Conservation (phyloP, 2,329 filamentous ascomycete species). For the Diaporthe citrichinensis region DNA sequence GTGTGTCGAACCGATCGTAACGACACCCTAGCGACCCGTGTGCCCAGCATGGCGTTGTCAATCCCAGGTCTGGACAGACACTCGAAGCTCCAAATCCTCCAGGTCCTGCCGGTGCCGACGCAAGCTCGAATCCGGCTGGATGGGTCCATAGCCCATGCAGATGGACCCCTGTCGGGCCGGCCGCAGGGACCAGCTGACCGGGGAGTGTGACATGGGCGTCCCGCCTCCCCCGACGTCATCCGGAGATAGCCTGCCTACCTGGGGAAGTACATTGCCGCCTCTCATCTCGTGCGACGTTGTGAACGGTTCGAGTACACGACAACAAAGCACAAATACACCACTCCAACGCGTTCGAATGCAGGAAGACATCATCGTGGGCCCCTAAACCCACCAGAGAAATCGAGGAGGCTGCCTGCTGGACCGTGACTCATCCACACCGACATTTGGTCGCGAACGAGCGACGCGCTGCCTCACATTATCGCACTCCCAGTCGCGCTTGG, state of each 20-base stretch:
- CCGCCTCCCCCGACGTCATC: slow-evolving; percentile 32
- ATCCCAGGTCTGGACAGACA: not conserved
- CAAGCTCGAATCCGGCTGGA: slow-evolving; percentile 23
- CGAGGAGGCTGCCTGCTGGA: slow-evolving; percentile 23
- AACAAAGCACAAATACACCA: not conserved
- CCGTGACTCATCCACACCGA: slow-evolving; percentile 36
- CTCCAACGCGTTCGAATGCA: not conserved
- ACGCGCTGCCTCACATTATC: slow-evolving; percentile 18
- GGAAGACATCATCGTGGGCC: not conserved
- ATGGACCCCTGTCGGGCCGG: slow-evolving; percentile 21
- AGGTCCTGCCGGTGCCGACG: not conserved
- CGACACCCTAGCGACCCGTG: slow-evolving; percentile 44
- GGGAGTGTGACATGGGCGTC: slow-evolving; percentile 23
- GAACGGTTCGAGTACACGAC: not conserved
- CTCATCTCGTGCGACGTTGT: slow-evolving; percentile 6
- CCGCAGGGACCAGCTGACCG: slow-evolving; percentile 35
- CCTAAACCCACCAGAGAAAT: not conserved
- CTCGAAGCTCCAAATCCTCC: not conserved
- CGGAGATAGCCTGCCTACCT: not conserved
- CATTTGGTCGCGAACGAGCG: slow-evolving; percentile 4
- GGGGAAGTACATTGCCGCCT: slow-evolving; percentile 16
- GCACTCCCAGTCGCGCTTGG: not conserved
- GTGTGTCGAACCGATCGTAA: slow-evolving; percentile 29
- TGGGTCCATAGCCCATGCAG: not conserved
- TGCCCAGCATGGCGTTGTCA: slow-evolving; percentile 47